Evolutionary conservation across 1,284 basidiomycete species (phyloP), one percentile per base, ranked within the genome.

Genomic region (Rhodotorula sp.): DNA sequence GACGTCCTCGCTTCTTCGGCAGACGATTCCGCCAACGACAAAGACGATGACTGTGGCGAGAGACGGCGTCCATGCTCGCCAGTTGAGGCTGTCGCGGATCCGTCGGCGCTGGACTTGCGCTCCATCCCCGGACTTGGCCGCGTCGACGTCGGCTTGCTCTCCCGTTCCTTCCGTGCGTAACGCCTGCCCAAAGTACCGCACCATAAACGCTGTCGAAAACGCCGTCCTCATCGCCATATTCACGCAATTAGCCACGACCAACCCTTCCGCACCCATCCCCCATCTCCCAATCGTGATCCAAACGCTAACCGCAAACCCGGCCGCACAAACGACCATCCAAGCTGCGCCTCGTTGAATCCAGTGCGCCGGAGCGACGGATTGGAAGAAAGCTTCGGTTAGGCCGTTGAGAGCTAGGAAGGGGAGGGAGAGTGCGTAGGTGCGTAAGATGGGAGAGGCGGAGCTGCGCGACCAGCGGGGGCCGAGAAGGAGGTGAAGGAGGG

Each of bases 401-500:
- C 94, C 94, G 78, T 97, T 97, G 74, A 91, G 81, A 7, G 90
- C 90, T 76, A 97, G 85, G 27, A 90, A 85, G 2, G 94, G 94
- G 71, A 96, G 88, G 77, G 93, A 94, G 82, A 86, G 88, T 32
- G 89, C 79, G 85, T 93, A 96, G 1, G 88, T 87, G 32, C 82
- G 80, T 6, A 96, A 85, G 44, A 94, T 88, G 10, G 81, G 74
- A 0, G 91, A 88, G 2, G 82, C 82, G 0, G 58, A 48, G 6
- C 90, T 89, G 53, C 91, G 86, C 7, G 74, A 59, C 66, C 75
- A 77, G 39, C 44, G 48, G 0, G 73, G 55, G 3, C 78, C 75
- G 9, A 96, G 85, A 44, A 94, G 81, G 60, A 92, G 79, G 2
- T 86, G 84, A 39, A 91, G 81, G 17, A 89, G 81, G 9, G 91